These are phyloP conservation scores for Botrytis medusae DNA, from an alignment of 2,329 filamentous ascomycete genomes.

Conservation along the genomic window DNA sequence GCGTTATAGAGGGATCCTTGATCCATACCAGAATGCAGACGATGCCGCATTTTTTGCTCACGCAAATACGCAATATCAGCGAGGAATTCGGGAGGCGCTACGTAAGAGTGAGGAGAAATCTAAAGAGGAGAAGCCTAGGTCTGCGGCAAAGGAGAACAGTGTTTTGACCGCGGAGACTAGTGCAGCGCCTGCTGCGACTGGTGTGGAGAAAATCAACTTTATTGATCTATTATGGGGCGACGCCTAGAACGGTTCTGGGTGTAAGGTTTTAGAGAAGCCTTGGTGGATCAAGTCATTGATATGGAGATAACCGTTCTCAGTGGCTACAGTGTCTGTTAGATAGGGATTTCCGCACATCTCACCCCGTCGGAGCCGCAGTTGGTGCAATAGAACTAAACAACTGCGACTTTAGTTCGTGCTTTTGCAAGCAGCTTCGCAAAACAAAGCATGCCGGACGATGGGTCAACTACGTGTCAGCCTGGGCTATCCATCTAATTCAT, in stretches of 20 bases:
- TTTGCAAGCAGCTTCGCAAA: not conserved
- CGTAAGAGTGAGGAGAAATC: not conserved
- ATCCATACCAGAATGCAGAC: not conserved
- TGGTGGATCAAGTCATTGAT: fast-evolving
- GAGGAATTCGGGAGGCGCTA: not conserved
- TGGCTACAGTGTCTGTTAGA: not conserved
- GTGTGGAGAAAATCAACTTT: not conserved
- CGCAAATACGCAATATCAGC: not conserved
- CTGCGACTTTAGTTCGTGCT: not conserved
- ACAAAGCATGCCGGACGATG: too few species aligned
- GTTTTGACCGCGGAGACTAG: not conserved
- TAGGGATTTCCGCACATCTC: not conserved
- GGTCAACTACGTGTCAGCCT: not conserved
- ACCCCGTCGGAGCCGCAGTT: not conserved
- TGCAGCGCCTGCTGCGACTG: too few species aligned
- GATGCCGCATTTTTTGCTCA: not conserved
- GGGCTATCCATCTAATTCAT: not conserved
- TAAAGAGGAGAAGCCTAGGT: not conserved
- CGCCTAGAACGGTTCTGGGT: not conserved
- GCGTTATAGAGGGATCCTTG: not conserved
- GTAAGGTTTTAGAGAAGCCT: fast-evolving
- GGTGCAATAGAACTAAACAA: not conserved
- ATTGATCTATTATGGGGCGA: not conserved
- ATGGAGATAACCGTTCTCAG: not conserved
- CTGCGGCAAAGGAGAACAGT: not conserved